phyloP scores from a whole-genome alignment of 2,329 filamentous ascomycete genomes.

The Scedosporium apiospermum region DNA sequence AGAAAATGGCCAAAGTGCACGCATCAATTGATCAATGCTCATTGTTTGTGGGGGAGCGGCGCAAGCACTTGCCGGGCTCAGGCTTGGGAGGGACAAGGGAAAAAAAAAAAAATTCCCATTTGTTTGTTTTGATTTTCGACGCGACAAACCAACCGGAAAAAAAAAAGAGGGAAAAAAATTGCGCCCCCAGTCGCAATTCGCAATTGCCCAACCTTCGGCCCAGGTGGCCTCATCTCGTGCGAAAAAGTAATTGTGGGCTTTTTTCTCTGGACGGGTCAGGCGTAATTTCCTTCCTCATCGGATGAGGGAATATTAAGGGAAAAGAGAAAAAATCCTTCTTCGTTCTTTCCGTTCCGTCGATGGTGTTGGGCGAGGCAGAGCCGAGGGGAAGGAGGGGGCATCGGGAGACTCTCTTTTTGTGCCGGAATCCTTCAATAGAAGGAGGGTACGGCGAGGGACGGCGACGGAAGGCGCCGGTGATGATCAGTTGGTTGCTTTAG shows the following conservation, averaged over 20 bases:
- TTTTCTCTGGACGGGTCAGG: neutral
- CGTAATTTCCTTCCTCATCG: neutral
- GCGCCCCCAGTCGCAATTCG: neutral
- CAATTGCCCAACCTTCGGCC: neutral
- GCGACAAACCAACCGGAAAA: neutral
- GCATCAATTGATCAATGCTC: neutral
- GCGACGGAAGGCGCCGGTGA: no score
- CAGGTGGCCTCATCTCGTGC: neutral
- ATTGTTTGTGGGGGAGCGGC: neutral
- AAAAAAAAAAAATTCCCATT: neutral
- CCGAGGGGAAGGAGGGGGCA: no score
- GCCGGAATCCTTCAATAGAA: no score
- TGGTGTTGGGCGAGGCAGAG: no score
- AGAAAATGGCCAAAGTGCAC: neutral
- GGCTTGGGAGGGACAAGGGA: neutral
- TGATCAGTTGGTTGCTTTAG: no score
- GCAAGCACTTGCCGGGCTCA: neutral
- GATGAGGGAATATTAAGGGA: neutral
- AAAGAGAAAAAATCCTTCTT: neutral
- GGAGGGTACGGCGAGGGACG: no score
- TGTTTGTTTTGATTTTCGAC: conserved; percentile 6
- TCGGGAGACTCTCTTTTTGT: no score
- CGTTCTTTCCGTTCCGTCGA: no score
- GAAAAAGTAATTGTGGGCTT: neutral
- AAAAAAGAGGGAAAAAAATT: neutral